phyloP scores from a whole-genome alignment of 371 early-diverging fungal species.

The Lichtheimia corymbifera region DNA sequence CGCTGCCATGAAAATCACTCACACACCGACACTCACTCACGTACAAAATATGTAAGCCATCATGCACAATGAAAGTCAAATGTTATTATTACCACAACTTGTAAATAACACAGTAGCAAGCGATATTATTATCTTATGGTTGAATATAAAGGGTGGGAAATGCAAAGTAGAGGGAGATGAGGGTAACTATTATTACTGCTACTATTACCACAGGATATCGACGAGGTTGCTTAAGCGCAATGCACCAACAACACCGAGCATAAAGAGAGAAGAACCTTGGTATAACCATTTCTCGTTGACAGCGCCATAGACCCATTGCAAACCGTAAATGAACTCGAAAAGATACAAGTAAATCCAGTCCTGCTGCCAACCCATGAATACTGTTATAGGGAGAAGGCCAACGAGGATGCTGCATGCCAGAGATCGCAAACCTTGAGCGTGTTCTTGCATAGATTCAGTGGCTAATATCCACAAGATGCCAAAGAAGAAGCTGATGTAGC shows the following conservation, averaged over 20 bases:
- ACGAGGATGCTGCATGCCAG: background rate
- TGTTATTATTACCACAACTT: too few species aligned
- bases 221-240: background rate
- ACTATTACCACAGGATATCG: background rate
- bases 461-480: background rate
- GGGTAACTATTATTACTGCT: too few species aligned
- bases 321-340: background rate
- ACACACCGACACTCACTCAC: too few species aligned
- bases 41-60: too few species aligned
- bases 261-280: background rate
- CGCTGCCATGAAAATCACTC: too few species aligned
- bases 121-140: too few species aligned
- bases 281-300: background rate
- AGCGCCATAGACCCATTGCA: slow-evolving; percentile 2
- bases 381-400: background rate
- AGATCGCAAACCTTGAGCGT: background rate
- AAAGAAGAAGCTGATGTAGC: background rate
- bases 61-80: too few species aligned
- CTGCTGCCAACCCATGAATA: background rate
- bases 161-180: too few species aligned
- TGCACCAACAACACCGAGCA: background rate
- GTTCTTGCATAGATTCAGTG: background rate
- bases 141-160: too few species aligned
- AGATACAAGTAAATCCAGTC: background rate
- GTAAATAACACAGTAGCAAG: too few species aligned